Percentiles rank a stretch among this genome's conserved stretches.
phyloP scores from a whole-genome alignment of 805 yeast species.

The Metschnikowia hibisci region DNA sequence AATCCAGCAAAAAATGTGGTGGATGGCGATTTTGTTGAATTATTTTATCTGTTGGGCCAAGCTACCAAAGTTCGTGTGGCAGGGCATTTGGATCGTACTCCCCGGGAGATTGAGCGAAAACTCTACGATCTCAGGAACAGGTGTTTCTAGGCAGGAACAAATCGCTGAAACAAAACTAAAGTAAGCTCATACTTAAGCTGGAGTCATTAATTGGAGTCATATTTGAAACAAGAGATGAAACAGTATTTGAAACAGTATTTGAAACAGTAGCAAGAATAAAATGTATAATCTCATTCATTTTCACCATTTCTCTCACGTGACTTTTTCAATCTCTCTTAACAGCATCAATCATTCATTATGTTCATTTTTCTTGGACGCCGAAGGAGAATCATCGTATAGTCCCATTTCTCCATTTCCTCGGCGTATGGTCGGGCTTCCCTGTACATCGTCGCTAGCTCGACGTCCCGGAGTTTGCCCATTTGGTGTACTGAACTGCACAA shows the following conservation, averaged over 20 bases:
- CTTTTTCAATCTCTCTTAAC: too few relatives aligned
- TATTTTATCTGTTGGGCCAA: slow-evolving; percentile 36
- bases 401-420: slow-evolving; percentile 15
- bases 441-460: slow-evolving; percentile 36
- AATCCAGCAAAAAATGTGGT: slow-evolving; percentile 72
- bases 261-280: too few relatives aligned
- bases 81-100: slow-evolving; percentile 41
- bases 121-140: slow-evolving; percentile 50
- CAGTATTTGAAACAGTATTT: too few relatives aligned
- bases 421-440: slow-evolving; percentile 39
- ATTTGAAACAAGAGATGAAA: too few relatives aligned
- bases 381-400: slow-evolving; percentile 11
- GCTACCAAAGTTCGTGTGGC: slow-evolving; percentile 37
- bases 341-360: too few relatives aligned
- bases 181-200: too few relatives aligned
- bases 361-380: slow-evolving; percentile 1
- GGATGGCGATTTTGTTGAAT: slow-evolving; percentile 86
- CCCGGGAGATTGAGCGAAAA: slow-evolving; percentile 48
- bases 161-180: too few relatives aligned
- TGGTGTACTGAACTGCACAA: slow-evolving; percentile 67
- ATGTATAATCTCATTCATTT: too few relatives aligned
- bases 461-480: slow-evolving; percentile 42
- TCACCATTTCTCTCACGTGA: too few relatives aligned
- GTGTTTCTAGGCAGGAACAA: slow-evolving; percentile 10
- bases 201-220: too few relatives aligned